Percentiles rank a stretch among this genome's conserved stretches.
phyloP scores from a whole-genome alignment of 2,329 filamentous ascomycete genomes.

The Sporothrix protearum region DNA sequence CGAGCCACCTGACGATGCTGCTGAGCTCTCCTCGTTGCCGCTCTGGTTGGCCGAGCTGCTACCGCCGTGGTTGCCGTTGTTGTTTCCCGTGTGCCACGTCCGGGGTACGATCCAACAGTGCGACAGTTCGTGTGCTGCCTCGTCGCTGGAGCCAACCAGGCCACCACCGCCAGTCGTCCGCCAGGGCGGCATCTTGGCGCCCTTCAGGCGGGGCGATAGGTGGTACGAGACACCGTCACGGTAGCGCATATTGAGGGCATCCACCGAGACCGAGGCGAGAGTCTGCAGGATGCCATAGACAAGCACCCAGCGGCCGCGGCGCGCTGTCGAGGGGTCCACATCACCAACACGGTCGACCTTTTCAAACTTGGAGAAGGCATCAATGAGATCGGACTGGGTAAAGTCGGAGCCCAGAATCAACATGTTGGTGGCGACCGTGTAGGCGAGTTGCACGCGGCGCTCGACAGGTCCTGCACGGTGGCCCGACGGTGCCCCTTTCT shows the following conservation, averaged over 20 bases:
- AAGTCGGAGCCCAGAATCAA: slow-evolving; percentile 53
- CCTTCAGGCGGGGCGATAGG: slow-evolving; percentile 52
- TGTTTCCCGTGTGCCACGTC: slow-evolving; percentile 38
- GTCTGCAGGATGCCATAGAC: slow-evolving; percentile 60
- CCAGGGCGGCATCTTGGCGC: slow-evolving; percentile 55
- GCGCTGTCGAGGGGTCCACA: slow-evolving; percentile 52
- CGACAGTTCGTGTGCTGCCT: slow-evolving; percentile 48
- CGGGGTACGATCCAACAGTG: slow-evolving; percentile 50
- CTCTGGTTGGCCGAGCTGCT: slow-evolving; percentile 31
- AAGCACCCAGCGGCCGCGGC: slow-evolving; percentile 58
- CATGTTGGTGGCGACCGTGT: slow-evolving; percentile 59
- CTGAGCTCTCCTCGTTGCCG: slow-evolving; percentile 20
- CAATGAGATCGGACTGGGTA: slow-evolving; percentile 52
- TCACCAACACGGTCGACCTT: slow-evolving; percentile 50
- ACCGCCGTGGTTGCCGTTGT: slow-evolving; percentile 7
- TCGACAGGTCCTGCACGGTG: slow-evolving; percentile 39
- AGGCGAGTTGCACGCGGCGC: slow-evolving; percentile 52
- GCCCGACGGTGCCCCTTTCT: slow-evolving; percentile 28
- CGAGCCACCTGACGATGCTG: slow-evolving; percentile 24
- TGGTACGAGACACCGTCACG: slow-evolving; percentile 55
- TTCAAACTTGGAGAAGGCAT: slow-evolving; percentile 55
- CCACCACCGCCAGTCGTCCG: slow-evolving; percentile 40
- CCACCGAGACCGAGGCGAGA: slow-evolving; percentile 56
- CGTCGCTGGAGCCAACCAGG: slow-evolving; percentile 31
- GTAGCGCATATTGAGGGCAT: slow-evolving; percentile 52